Conservation (phyloP, 208 protist species). For the Crithidia bombi region DNA sequence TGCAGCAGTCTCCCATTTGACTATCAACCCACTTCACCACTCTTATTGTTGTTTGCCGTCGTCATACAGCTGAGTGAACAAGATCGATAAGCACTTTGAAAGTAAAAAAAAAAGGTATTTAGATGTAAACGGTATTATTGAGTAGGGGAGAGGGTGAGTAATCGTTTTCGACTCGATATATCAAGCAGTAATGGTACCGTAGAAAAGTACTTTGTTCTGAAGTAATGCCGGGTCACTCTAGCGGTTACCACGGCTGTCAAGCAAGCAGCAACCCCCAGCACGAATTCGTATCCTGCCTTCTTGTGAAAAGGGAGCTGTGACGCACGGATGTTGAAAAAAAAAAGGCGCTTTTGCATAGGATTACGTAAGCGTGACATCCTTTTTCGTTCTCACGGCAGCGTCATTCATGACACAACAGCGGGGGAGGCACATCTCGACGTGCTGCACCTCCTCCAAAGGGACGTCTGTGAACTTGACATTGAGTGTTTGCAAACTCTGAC, state of each 20-base stretch:
- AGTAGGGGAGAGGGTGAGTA: too few relatives aligned
- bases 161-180: too few relatives aligned
- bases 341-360: background rate
- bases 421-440: slow-evolving; percentile 25
- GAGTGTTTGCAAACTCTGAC: slow-evolving; percentile 30
- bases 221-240: too few relatives aligned
- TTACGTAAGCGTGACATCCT: slow-evolving; percentile 9
- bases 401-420: slow-evolving; percentile 32
- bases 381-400: slow-evolving; percentile 11
- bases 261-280: too few relatives aligned
- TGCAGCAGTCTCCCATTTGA: background rate
- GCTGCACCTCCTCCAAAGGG: slow-evolving; percentile 25
- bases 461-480: slow-evolving; percentile 40
- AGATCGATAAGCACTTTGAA: background rate
- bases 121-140: background rate
- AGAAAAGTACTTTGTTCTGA: too few relatives aligned
- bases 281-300: too few relatives aligned
- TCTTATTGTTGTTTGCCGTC: slow-evolving; percentile 1
- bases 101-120: background rate
- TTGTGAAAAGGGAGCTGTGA: background rate
- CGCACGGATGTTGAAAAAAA: background rate
- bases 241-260: too few relatives aligned
- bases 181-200: too few relatives aligned
- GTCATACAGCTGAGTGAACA: background rate
- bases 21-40: background rate